These are phyloP conservation scores for Prunus padus DNA, from an alignment of 306 rosid genomes.

Conservation along the genomic window DNA sequence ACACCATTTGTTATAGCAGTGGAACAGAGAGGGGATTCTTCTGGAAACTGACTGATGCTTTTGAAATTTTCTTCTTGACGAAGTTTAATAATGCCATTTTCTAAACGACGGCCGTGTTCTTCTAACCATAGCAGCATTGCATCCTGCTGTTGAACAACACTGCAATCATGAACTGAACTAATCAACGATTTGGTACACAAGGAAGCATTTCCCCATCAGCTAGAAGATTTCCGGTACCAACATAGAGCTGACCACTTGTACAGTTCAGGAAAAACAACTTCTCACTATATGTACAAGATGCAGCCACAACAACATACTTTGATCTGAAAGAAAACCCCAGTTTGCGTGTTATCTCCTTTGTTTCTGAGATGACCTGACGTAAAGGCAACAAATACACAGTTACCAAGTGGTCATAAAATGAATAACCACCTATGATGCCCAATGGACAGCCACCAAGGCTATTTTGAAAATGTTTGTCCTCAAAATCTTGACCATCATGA, in stretches of 20 bases:
- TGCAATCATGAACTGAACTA: slow-evolving; percentile 40
- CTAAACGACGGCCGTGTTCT: slow-evolving; percentile 79
- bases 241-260: slow-evolving; percentile 62
- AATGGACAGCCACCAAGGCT: slow-evolving; percentile 38
- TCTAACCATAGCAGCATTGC: slow-evolving; percentile 90
- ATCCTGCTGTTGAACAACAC: slow-evolving; percentile 59
- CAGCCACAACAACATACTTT: slow-evolving; percentile 62
- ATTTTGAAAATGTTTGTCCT: slow-evolving; percentile 14
- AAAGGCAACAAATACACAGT: slow-evolving; percentile 72
- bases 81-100: slow-evolving; percentile 66
- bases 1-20: slow-evolving; percentile 76
- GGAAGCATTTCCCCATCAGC: slow-evolving; percentile 63
- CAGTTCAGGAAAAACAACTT: slow-evolving; percentile 81
- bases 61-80: slow-evolving; percentile 35
- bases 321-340: slow-evolving; percentile 40
- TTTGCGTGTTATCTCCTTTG: slow-evolving; percentile 27
- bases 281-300: slow-evolving; percentile 38
- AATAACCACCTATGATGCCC: slow-evolving; percentile 90
- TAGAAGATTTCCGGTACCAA: slow-evolving; percentile 58
- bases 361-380: slow-evolving; percentile 39
- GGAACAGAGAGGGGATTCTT: slow-evolving; percentile 70
- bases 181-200: slow-evolving; percentile 67
- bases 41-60: slow-evolving; percentile 73
- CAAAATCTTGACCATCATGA: slow-evolving; percentile 73
- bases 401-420: slow-evolving; percentile 49